Evolutionary conservation across 2,329 filamentous ascomycete species (phyloP), one percentile per base, ranked within the genome.

Genomic region (Stachybotrys echinatus): DNA sequence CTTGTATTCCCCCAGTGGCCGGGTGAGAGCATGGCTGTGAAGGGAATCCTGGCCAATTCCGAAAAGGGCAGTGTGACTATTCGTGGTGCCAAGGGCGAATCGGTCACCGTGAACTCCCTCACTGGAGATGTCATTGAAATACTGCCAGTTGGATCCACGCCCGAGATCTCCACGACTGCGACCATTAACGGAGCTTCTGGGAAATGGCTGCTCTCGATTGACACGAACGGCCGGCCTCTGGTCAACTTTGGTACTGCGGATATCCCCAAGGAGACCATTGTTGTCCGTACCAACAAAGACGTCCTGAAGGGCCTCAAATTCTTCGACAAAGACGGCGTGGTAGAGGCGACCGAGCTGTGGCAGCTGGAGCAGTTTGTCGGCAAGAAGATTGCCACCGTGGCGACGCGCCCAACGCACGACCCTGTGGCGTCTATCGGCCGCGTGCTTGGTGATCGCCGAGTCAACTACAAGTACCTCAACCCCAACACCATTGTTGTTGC

Each of bases 391-490:
- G 73, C 85, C 6, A 74, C 79, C 42, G 76, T 94, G 38, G 85
- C 84, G 3, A 77, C 84, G 18, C 80, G 85, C 45, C 84, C 89
- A 10, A 64, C 79, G 3, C 87, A 92, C 55, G 92, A 99, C 59
- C 90, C 90, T 0, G 85, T 97, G 45, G 92, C 94, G 3, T 97
- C 94, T 1, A 96, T 99, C 58, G 94, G 94, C 10, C 90, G 89
- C 52, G 94, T 97, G 2, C 80, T 99, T 20, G 92, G 91, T 22
- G 88, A 99, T 62, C 83, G 94, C 42, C 85, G 85, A n/a, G 94
- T 99, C 45, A 81, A 92, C 55, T 99, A 99, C 81, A 99, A 99
- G 72, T 97, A 97, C 65, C 74, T 99, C 39, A 96, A 95, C 71
- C 84, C 89, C 1, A 96, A 95, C 68, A 80, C 89, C 6, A 76